Conservation (phyloP, 129 eudicot species). For the Ambrosia artemisiifolia region DNA sequence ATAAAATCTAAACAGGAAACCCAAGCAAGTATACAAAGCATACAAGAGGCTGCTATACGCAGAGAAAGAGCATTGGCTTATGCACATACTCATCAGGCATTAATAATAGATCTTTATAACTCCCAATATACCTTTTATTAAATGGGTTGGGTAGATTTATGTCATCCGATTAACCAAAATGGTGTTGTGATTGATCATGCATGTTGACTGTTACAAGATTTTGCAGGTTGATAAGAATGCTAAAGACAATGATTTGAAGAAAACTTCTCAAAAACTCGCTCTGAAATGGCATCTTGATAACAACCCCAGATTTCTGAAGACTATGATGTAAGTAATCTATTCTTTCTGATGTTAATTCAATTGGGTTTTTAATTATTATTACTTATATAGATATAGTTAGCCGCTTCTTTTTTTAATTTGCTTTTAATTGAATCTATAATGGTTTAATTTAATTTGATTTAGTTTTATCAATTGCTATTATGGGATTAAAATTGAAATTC, state of each 20-base stretch:
- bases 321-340: conserved; percentile 44
- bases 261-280: conserved; percentile 62
- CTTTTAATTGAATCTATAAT: not conserved
- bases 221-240: conserved; percentile 53
- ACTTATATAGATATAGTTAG: too few relatives aligned
- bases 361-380: too few relatives aligned
- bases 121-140: not conserved
- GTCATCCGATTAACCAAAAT: too few relatives aligned
- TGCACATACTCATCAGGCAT: conserved; percentile 85
- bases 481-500: not conserved
- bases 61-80: conserved; percentile 95
- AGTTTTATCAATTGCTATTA: not conserved
- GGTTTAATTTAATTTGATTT: not conserved
- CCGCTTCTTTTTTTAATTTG: not conserved
- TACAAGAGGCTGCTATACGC: conserved; percentile 79
- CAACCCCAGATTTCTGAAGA: conserved; percentile 68
- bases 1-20: conserved; percentile 66
- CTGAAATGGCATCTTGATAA: conserved; percentile 81
- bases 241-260: conserved; percentile 60
- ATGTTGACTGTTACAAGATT: conserved; percentile 55
- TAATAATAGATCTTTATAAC: too few relatives aligned
- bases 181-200: conserved; percentile 23
- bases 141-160: too few relatives aligned
- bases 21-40: conserved; percentile 59
- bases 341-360: not conserved